Percentiles rank a stretch among this genome's conserved stretches.
Evolutionary conservation across 2,329 filamentous ascomycete species (phyloP).

Genomic region (Colletotrichum sp.): DNA sequence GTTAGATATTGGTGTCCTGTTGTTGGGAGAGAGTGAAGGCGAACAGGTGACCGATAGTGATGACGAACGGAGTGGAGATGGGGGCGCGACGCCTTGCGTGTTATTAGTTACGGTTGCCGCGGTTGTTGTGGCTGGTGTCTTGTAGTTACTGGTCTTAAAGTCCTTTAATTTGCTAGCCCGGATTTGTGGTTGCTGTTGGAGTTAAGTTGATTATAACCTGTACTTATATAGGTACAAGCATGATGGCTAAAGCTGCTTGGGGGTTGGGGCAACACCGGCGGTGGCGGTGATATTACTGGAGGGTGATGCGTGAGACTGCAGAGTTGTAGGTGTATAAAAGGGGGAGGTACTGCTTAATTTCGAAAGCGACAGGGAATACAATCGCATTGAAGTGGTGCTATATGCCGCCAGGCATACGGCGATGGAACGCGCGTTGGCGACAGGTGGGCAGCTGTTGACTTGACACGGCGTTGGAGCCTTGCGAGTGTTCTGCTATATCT

Average conservation of each 20-base stretch:
- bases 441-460: background rate
- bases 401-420: too few relatives aligned
- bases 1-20: too few relatives aligned
- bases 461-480: fast-evolving
- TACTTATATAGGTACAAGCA: background rate
- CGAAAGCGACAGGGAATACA: background rate
- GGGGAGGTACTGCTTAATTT: background rate
- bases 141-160: background rate
- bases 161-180: too few relatives aligned
- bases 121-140: background rate
- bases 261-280: background rate
- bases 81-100: too few relatives aligned
- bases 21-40: fast-evolving
- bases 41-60: fast-evolving
- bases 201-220: background rate
- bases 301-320: background rate
- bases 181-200: background rate
- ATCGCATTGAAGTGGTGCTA: too few relatives aligned
- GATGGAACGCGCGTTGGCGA: background rate
- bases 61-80: too few relatives aligned
- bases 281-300: background rate
- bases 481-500: background rate
- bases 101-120: too few relatives aligned
- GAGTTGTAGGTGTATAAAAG: background rate
- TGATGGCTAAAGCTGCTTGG: fast-evolving